Conservation (phyloP, 129 eudicot species). For the Chrysanthemum lavandulifolium region DNA sequence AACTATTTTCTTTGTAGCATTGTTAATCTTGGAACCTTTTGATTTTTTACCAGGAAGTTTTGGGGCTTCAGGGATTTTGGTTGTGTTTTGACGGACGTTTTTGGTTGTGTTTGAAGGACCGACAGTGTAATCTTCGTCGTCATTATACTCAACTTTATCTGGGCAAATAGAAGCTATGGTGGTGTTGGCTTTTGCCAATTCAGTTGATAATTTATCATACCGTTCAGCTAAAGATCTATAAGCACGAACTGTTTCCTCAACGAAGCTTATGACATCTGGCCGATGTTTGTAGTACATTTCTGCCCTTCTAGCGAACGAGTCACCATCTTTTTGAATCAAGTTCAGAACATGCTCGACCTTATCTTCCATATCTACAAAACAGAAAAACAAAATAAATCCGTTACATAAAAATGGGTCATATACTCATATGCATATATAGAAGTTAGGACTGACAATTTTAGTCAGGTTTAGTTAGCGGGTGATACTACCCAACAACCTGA, state of each 20-base stretch:
- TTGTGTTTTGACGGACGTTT: constrained; percentile 19
- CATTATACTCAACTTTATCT: constrained; percentile 63
- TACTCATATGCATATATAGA: too few relatives aligned
- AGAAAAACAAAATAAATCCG: constrained; percentile 3
- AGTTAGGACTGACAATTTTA: too few relatives aligned
- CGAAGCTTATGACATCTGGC: constrained; percentile 74
- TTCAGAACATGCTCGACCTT: constrained; percentile 63
- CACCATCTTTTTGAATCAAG: constrained; percentile 86
- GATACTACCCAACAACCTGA: too few relatives aligned
- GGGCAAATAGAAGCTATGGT: constrained; percentile 87
- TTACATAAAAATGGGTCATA: background rate
- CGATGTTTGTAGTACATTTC: constrained; percentile 94
- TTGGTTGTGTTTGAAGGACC: constrained; percentile 36
- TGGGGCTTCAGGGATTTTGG: constrained; percentile 60
- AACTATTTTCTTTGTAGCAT: constrained; percentile 35
- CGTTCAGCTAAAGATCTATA: constrained; percentile 78
- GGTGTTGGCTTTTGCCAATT: constrained; percentile 83
- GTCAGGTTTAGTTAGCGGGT: too few relatives aligned
- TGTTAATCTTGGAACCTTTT: constrained; percentile 31
- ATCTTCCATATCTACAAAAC: constrained; percentile 77
- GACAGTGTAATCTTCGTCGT: constrained; percentile 59
- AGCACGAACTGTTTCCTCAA: constrained; percentile 71
- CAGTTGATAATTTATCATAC: constrained; percentile 75
- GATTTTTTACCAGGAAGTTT: constrained; percentile 47
- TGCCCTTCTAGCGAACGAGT: constrained; percentile 87